phyloP scores from a whole-genome alignment of 2,329 filamentous ascomycete species.

The Pseudogymnoascus sp. region DNA sequence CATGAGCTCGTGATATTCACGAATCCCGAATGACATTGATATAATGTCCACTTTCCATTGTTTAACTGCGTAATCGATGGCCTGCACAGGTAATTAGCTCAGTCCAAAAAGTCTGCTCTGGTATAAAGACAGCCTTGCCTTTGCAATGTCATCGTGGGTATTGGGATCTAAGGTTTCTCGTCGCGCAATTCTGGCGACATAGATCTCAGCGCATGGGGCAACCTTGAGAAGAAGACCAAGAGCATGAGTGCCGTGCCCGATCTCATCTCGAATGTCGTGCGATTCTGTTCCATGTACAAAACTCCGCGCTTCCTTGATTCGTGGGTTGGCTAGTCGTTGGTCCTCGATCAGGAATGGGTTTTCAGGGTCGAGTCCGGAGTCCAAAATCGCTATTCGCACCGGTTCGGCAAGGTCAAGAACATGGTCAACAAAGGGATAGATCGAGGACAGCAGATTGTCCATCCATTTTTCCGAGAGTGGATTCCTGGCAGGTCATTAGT shows the following conservation, averaged over 20 bases:
- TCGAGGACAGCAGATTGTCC: constrained; percentile 6
- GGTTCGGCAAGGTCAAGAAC: not conserved
- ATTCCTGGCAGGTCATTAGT: not conserved
- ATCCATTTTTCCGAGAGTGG: not conserved
- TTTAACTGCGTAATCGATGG: constrained; percentile 20
- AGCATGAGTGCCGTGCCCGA: constrained; percentile 30
- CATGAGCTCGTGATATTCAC: not conserved
- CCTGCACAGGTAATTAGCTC: constrained; percentile 16
- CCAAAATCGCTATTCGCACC: not conserved
- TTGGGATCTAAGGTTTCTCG: constrained; percentile 15
- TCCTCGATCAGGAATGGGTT: not conserved
- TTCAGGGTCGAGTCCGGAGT: not conserved
- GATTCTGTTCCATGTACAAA: not conserved
- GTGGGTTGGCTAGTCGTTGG: not conserved
- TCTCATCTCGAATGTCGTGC: constrained; percentile 19
- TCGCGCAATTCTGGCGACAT: constrained; percentile 26
- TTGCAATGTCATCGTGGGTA: constrained; percentile 15
- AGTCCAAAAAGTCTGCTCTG: not conserved
- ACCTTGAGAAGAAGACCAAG: constrained; percentile 27
- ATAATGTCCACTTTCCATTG: constrained; percentile 26
- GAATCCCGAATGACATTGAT: constrained; percentile 22
- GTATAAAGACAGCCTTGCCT: constrained; percentile 13
- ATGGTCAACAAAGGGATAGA: constrained; percentile 1
- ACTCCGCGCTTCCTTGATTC: not conserved
- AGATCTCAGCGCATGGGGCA: constrained; percentile 29